Evolutionary conservation across 2,329 filamentous ascomycete genomes (phyloP), one percentile per base, ranked within the genome.

Genomic region (Balansia obtecta): DNA sequence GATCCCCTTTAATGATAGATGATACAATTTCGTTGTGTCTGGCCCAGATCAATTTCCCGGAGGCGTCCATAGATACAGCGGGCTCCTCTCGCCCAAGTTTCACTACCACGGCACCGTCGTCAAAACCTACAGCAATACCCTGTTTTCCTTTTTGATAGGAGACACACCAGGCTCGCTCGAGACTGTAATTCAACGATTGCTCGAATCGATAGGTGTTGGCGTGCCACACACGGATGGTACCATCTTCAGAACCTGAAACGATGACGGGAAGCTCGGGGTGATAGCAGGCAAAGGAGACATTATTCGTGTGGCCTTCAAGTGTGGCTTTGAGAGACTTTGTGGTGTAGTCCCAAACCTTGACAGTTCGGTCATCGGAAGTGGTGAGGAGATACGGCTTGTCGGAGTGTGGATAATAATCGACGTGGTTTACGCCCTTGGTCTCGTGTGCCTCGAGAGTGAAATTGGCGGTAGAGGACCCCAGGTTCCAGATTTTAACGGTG

Each of bases 271-370:
- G 74, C 69, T 97, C 91, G 2, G 93, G 93, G 68, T 98, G 93
- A 65, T 97, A 98, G 69, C 90, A 94, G 46, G 93, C 93, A 63
- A 97, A 98, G 2, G 90, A 96, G 45, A 98, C 93, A 63, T 98
- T 98, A 68, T 90, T 95, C 32, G 89, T 95, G 68, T 98, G 93
- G 30, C 93, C 93, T 68, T 98, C 93, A 45, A 98, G 77, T 2
- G 91, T 97, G 32, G 93, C 93, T 64, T 97, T 96, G 57, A 97
- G 75, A 12, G 89, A 93, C 71, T 98, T 98, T 46, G 90, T 97
- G 12, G 91, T 97, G 74, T 98, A 97, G 65, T 98, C 93, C 91
- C 93, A 98, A 50, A 98, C 82, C 75, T 97, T 97, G 60, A 97
- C 88, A 1, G 91, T 97, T 61, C 88, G 83, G 68, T 97, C 93